Conservation (phyloP, 139 green algal species). For the Asterochloris sp. region DNA sequence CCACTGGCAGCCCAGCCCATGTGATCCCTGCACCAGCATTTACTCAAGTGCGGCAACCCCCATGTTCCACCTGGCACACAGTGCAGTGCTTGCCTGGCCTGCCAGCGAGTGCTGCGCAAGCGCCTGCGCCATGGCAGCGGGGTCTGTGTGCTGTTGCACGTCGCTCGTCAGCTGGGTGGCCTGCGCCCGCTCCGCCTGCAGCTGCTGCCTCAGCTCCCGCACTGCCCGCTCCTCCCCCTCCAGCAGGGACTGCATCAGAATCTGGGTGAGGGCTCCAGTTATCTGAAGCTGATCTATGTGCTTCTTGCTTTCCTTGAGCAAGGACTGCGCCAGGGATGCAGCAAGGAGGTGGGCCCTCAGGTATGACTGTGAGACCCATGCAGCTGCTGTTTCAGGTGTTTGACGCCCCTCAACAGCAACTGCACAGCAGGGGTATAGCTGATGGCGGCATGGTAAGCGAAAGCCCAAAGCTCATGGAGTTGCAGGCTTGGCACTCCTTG, state of each 20-base stretch:
- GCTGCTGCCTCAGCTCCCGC: constrained; percentile 19
- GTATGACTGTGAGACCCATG: no score
- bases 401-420: no score
- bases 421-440: no score
- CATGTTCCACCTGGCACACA: not conserved
- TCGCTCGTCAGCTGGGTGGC: constrained; percentile 14
- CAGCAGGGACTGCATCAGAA: constrained; percentile 17
- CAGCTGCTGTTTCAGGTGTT: no score
- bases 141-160: constrained; percentile 13
- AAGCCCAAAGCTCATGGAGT: no score
- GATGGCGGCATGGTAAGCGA: no score
- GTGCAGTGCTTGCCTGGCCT: not conserved
- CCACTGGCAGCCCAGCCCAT: constrained; percentile 10
- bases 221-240: constrained; percentile 31
- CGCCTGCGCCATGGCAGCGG: not conserved
- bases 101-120: constrained; percentile 7
- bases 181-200: constrained; percentile 24
- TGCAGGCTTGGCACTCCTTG: no score
- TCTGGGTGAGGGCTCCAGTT: no score
- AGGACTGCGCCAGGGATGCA: no score
- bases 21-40: not conserved
- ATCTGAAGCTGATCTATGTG: no score
- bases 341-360: no score
- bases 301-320: no score
- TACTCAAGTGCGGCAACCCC: not conserved